These are phyloP conservation scores for Halophytophthora polymorphica DNA, from an alignment of 352 stramenopile species.

Conservation along the genomic window DNA sequence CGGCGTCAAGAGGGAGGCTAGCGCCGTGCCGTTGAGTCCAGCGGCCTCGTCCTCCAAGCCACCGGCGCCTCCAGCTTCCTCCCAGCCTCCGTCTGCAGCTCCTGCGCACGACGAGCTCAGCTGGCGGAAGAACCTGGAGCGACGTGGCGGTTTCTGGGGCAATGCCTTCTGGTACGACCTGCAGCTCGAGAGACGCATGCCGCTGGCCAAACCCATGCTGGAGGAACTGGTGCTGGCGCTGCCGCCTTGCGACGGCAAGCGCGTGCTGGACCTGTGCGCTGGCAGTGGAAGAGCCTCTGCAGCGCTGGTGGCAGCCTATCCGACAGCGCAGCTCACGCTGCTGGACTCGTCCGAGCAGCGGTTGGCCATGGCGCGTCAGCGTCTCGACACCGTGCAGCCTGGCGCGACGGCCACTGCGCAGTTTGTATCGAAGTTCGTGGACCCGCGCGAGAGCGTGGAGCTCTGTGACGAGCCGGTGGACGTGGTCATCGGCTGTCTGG, in stretches of 20 bases:
- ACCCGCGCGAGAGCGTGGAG: conserved; percentile 16
- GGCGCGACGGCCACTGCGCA: conserved; percentile 4
- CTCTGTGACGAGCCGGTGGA: conserved; percentile 34
- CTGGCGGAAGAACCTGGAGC: conserved; percentile 62
- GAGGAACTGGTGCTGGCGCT: conserved; percentile 56
- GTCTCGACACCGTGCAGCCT: conserved; percentile 22
- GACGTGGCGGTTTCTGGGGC: conserved; percentile 66
- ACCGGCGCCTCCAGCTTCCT: not conserved
- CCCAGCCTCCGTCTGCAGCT: not conserved
- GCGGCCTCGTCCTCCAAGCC: too few species aligned
- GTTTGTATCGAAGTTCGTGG: conserved; percentile 20
- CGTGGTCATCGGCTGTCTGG: conserved; percentile 59
- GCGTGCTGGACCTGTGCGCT: conserved; percentile 65
- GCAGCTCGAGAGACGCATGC: conserved; percentile 54
- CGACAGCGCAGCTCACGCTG: conserved; percentile 46
- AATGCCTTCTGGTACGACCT: conserved; percentile 81
- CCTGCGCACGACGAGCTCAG: conserved; percentile 14
- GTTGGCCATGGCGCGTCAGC: conserved; percentile 44
- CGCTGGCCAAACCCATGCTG: conserved; percentile 58
- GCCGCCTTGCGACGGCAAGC: conserved; percentile 53
- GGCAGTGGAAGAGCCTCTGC: conserved; percentile 56
- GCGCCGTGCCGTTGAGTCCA: not conserved
- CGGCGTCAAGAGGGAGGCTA: not conserved
- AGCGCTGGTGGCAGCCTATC: conserved; percentile 59
- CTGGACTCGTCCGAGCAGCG: conserved; percentile 58